phyloP scores from a whole-genome alignment of 2,329 filamentous ascomycete species.

The Aspergillus texensis region DNA sequence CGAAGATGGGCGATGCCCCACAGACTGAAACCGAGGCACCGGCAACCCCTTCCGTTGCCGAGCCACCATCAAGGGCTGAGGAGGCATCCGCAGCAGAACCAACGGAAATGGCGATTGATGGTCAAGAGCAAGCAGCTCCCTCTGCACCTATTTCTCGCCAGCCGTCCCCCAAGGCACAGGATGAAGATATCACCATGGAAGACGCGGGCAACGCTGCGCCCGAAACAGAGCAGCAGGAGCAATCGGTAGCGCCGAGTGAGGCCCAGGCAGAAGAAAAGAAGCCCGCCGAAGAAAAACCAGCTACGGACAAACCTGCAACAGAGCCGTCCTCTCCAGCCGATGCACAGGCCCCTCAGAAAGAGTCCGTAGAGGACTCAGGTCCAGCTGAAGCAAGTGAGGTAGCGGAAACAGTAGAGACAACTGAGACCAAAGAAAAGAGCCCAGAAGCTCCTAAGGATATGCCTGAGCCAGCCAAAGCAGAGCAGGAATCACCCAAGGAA shows the following conservation, averaged over 20 bases:
- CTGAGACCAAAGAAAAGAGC: conserved; percentile 19
- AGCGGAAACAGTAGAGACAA: conserved; percentile 14
- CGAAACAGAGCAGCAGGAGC: conserved; percentile 23
- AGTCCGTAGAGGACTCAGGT: conserved; percentile 17
- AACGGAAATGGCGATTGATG: conserved; percentile 34
- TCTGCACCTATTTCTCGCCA: conserved; percentile 35
- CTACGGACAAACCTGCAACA: conserved; percentile 21
- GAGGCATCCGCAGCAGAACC: conserved; percentile 36
- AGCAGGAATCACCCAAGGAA: conserved; percentile 19
- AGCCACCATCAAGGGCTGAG: conserved; percentile 34
- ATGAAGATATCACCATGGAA: conserved; percentile 45
- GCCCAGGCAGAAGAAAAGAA: conserved; percentile 29
- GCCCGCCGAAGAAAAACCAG: conserved; percentile 22
- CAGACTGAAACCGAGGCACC: conserved; percentile 39
- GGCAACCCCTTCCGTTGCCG: conserved; percentile 33
- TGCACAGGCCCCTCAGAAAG: conserved; percentile 26
- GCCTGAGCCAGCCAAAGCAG: conserved; percentile 11
- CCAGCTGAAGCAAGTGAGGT: conserved; percentile 17
- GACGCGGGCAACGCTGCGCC: conserved; percentile 32
- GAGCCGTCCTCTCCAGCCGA: conserved; percentile 22
- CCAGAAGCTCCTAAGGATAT: conserved; percentile 22
- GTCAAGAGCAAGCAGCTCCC: conserved; percentile 29
- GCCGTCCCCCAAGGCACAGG: conserved; percentile 32
- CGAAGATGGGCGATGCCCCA: conserved; percentile 45
- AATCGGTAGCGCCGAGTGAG: conserved; percentile 20